A percentile compares a stretch with the other conserved stretches of the same genome.
Conservation (phyloP, 192 early-diverging fungal species). For the Backusella sp. region DNA sequence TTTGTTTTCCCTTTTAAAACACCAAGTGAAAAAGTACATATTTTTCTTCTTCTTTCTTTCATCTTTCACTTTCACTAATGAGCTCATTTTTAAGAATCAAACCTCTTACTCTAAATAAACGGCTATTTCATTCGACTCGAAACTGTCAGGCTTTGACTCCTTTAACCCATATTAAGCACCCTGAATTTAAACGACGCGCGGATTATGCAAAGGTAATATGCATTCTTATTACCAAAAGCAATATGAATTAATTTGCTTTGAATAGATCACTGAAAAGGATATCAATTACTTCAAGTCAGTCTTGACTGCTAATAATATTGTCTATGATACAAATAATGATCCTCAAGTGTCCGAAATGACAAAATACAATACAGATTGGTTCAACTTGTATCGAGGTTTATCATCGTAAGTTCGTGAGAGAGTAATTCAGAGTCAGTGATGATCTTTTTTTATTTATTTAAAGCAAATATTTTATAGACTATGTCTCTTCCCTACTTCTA, state of each 20-base stretch:
- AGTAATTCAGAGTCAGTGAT: background rate
- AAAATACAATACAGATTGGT: slow-evolving; percentile 84
- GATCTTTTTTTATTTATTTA: background rate
- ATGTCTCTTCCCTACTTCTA: slow-evolving; percentile 83
- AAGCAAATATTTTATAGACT: slow-evolving; percentile 31
- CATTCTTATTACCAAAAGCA: slow-evolving; percentile 1
- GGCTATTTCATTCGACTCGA: background rate
- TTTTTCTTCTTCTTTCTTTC: background rate
- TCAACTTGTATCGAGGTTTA: slow-evolving; percentile 84
- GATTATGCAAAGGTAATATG: slow-evolving; percentile 8
- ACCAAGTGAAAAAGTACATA: background rate
- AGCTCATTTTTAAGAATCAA: background rate
- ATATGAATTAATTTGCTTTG: background rate
- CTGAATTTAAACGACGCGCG: slow-evolving; percentile 2
- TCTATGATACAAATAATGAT: slow-evolving; percentile 45
- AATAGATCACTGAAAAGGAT: slow-evolving; percentile 48
- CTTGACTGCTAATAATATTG: slow-evolving; percentile 34
- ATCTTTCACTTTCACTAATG: background rate
- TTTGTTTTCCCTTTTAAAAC: background rate
- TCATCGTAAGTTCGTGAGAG: slow-evolving; percentile 38
- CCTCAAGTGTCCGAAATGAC: slow-evolving; percentile 31
- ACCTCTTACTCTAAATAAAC: background rate
- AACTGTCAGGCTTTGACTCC: background rate
- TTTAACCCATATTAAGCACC: slow-evolving; percentile 1
- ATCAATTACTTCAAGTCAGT: slow-evolving; percentile 54